A percentile compares a stretch with the other conserved stretches of the same genome.
phyloP scores from a whole-genome alignment of 495 filamentous ascomycete species.

The Acidiella bohemica region DNA sequence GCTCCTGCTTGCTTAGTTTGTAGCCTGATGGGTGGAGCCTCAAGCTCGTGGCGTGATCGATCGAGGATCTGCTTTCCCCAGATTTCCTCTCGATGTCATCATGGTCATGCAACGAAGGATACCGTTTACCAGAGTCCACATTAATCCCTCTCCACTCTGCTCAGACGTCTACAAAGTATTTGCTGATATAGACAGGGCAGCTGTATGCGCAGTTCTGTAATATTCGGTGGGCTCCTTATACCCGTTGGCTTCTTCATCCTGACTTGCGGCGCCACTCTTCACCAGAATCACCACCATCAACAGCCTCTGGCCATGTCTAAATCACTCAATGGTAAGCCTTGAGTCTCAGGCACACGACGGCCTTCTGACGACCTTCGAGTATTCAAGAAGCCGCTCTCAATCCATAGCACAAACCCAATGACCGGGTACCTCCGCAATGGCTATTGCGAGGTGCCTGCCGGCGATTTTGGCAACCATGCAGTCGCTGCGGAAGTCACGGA shows the following conservation, averaged over 20 bases:
- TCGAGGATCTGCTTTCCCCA: no score
- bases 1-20: no score
- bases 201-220: background rate
- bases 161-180: no score
- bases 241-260: background rate
- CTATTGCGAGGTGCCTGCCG: conserved; percentile 39
- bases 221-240: background rate
- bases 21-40: no score
- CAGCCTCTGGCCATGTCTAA: conserved; percentile 15
- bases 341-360: background rate
- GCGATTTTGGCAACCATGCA: conserved; percentile 29
- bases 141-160: no score
- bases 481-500: conserved; percentile 39
- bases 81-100: no score
- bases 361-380: conserved; percentile 29
- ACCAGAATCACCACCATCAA: conserved; percentile 2
- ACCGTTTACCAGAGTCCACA: no score
- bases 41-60: no score
- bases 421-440: conserved; percentile 49
- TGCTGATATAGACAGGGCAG: no score
- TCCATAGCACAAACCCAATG: conserved; percentile 43
- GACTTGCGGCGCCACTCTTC: background rate
- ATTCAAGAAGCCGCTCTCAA: conserved; percentile 40
- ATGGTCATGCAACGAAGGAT: no score
- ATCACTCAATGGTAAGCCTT: conserved; percentile 17